Percentiles rank a stretch among this genome's conserved stretches.
phyloP scores from a whole-genome alignment of 73 alveolate species.

The Tetrahymena thermophila region DNA sequence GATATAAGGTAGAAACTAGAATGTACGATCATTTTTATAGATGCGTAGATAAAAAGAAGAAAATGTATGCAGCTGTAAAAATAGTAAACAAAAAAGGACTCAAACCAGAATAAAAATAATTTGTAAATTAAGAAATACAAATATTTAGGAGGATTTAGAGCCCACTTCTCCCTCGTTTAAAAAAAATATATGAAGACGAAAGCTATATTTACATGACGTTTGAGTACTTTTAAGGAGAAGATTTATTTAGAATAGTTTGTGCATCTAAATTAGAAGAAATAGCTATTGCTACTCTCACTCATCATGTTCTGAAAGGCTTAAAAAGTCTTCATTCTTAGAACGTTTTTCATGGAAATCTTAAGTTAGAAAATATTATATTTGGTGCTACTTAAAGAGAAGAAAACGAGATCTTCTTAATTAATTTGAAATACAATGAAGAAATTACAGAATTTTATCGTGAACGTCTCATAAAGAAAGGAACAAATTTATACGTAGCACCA shows the following conservation, averaged over 20 bases:
- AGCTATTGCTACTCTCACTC: neutral
- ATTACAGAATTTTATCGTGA: neutral
- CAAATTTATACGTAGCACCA: neutral
- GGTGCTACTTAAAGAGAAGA: neutral
- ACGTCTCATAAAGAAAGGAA: neutral
- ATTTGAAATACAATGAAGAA: neutral
- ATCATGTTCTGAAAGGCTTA: neutral
- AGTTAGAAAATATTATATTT: neutral
- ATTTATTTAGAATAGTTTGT: neutral
- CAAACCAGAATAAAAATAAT: neutral
- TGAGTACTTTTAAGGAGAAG: neutral
- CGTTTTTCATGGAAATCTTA: neutral
- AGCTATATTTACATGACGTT: neutral
- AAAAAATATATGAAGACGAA: neutral
- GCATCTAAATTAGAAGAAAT: neutral
- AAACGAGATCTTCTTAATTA: neutral
- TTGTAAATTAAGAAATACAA: neutral
- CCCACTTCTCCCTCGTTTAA: neutral
- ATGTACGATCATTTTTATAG: neutral
- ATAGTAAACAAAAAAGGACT: neutral
- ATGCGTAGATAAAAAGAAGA: neutral
- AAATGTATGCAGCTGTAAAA: neutral
- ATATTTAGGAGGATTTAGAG: neutral
- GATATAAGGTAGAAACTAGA: neutral
- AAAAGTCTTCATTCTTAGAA: neutral